phyloP scores from a whole-genome alignment of 495 filamentous ascomycete genomes.

The Lasiosphaeris hirsuta region DNA sequence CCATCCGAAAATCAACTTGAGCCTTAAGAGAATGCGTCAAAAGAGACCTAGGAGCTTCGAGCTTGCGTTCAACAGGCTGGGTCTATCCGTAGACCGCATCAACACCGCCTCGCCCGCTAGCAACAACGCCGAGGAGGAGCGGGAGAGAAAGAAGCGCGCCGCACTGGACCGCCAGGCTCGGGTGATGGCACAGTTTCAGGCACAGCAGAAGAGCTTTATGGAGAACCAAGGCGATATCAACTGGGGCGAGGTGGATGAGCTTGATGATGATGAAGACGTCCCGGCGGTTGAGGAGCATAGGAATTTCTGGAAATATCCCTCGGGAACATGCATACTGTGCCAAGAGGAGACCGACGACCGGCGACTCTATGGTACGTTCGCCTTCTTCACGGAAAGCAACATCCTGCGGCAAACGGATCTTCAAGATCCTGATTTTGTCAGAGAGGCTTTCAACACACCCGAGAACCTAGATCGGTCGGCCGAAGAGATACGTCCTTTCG shows the following conservation, averaged over 20 bases:
- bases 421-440: slow-evolving; percentile 74
- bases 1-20: slow-evolving; percentile 77
- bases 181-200: slow-evolving; percentile 95
- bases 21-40: slow-evolving; percentile 83
- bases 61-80: slow-evolving; percentile 50
- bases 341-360: slow-evolving; percentile 93
- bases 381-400: slow-evolving; percentile 78
- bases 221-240: slow-evolving; percentile 79
- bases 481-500: slow-evolving; percentile 79
- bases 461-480: slow-evolving; percentile 78
- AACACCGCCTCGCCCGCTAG: slow-evolving; percentile 53
- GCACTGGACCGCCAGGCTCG: slow-evolving; percentile 83
- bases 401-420: slow-evolving; percentile 84
- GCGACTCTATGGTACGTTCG: slow-evolving; percentile 87
- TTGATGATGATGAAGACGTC: slow-evolving; percentile 63
- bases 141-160: slow-evolving; percentile 81
- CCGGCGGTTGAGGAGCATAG: slow-evolving; percentile 60
- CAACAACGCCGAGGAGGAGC: slow-evolving; percentile 61
- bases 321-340: slow-evolving; percentile 90
- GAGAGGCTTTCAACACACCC: slow-evolving; percentile 76
- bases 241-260: slow-evolving; percentile 72
- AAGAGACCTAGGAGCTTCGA: slow-evolving; percentile 69
- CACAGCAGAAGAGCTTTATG: slow-evolving; percentile 92
- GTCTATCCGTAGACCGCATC: slow-evolving; percentile 50
- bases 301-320: slow-evolving; percentile 89